Base-by-base conservation (phyloP, 73 alveolate genomes). In the Symbiodinium pilosum region DNA sequence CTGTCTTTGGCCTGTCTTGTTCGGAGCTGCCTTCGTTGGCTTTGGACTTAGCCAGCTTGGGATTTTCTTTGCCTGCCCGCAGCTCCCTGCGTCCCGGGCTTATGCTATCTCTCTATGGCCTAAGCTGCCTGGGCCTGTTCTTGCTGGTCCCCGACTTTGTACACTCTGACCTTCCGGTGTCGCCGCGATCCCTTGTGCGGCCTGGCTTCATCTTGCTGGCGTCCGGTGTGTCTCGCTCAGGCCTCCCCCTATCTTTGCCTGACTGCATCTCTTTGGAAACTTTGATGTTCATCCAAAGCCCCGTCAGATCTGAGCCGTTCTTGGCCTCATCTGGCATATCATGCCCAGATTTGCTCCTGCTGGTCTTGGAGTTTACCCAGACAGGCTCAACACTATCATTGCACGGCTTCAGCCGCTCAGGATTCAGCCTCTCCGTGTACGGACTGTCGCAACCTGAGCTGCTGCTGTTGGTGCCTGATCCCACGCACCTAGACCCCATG, bases 1-100 rank as follows among this genome's bases (percentile, higher is more conserved):
- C 43, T 2, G 93, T 43, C 93, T 93, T 93, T 51, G 98, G 98
- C 84, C 26, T 93, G 88, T 41, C 85, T n/a, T 28, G 93, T 39
- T 44, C n/a, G 69, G 87, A 40, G 36, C 32, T 34, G 12, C 52
- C 52, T 9, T 38, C 40, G 39, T 40, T n/a, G 26, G 73, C 40
- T 41, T 84, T 40, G n/a, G 99, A 93, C 44, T 44, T 39, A 24
- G 32, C 68, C 20, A 32, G 32, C 43, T 21, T 41, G 34, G 98
- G 85, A 43, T 40, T 84, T 43, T 36, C 84, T 4, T 38, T 77
- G 83, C 47, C 36, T 3, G 41, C 51, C 71, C 98, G 44, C 16
- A 43, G 47, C 39, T 34, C 5, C 51, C 56, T 43, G 47, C 54
- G 84, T 9, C 9, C 86, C 18, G 98, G 77, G 64, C 30, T 59